Conservation (phyloP, 2,329 filamentous ascomycete genomes). For the Botryotinia calthae region DNA sequence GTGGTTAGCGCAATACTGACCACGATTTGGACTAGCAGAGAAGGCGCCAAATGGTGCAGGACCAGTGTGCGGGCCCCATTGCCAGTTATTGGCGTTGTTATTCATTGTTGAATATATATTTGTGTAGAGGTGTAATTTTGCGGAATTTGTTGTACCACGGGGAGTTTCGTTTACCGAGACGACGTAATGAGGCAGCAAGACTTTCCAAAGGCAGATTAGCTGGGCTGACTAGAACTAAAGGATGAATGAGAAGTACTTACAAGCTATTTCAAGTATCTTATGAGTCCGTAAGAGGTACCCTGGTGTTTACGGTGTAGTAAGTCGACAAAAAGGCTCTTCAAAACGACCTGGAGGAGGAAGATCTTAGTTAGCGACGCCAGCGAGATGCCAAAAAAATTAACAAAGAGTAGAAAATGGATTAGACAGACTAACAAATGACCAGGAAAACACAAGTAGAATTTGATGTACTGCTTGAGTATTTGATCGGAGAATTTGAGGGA, state of each 20-base stretch:
- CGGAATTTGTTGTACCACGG: not conserved
- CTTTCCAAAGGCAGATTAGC: not conserved
- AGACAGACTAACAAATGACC: not conserved
- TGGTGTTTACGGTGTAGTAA: not conserved
- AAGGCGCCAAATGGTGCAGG: not conserved
- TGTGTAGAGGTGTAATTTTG: not conserved
- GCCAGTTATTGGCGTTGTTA: not conserved
- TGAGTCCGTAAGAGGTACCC: no score
- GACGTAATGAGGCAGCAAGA: no score
- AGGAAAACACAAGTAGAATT: rapidly evolving
- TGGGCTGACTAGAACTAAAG: not conserved
- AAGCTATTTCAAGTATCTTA: not conserved
- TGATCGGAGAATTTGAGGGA: no score
- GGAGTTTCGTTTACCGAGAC: not conserved
- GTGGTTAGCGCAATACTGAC: not conserved
- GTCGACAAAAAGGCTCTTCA: not conserved
- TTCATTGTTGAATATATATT: not conserved
- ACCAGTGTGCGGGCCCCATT: not conserved
- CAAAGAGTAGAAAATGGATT: no score
- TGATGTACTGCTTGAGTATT: not conserved
- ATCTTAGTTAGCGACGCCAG: not conserved
- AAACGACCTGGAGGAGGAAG: not conserved
- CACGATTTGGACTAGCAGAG: not conserved
- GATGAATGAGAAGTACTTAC: not conserved
- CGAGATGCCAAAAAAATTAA: not conserved